Conservation (phyloP, 1,284 basidiomycete genomes). For the Cerrena zonata region DNA sequence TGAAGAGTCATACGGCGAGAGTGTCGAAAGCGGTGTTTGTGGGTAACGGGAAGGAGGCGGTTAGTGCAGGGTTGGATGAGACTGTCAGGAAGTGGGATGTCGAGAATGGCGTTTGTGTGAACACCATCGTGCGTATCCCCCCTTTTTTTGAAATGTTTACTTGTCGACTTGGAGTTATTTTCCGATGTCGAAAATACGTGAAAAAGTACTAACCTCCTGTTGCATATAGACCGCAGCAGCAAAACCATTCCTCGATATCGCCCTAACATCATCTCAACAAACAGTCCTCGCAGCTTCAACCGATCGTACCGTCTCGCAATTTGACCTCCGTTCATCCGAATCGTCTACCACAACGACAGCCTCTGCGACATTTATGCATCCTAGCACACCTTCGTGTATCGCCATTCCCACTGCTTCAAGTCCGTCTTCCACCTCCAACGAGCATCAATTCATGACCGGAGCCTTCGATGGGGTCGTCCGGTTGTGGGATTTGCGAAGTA, state of each 20-base stretch:
- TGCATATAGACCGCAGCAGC: constrained; percentile 65
- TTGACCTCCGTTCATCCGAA: constrained; percentile 52
- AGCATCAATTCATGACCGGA: constrained; percentile 71
- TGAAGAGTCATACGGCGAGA: constrained; percentile 70
- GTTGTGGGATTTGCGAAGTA: constrained; percentile 82
- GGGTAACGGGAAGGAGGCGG: constrained; percentile 33
- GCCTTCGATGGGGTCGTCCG: constrained; percentile 79
- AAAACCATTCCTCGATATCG: constrained; percentile 64
- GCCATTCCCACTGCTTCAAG: constrained; percentile 43
- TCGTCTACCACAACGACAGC: constrained; percentile 38
- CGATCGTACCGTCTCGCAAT: constrained; percentile 62
- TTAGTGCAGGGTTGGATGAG: constrained; percentile 73
- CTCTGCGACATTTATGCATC: constrained; percentile 54
- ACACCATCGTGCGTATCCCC: constrained; percentile 55
- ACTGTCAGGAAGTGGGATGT: constrained; percentile 71
- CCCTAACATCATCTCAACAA: constrained; percentile 35
- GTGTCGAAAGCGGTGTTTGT: constrained; percentile 62
- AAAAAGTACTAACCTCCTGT: constrained; percentile 2
- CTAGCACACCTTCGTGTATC: constrained; percentile 72
- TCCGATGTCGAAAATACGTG: background rate
- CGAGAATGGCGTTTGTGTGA: constrained; percentile 58
- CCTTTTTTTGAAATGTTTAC: background rate
- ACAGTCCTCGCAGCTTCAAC: constrained; percentile 57
- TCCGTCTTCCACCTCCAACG: constrained; percentile 22
- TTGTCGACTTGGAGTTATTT: background rate